Percentiles rank a stretch among this genome's conserved stretches.
Evolutionary conservation across 306 rosid genomes (phyloP).

Genomic region (Macrotyloma uniflorum): DNA sequence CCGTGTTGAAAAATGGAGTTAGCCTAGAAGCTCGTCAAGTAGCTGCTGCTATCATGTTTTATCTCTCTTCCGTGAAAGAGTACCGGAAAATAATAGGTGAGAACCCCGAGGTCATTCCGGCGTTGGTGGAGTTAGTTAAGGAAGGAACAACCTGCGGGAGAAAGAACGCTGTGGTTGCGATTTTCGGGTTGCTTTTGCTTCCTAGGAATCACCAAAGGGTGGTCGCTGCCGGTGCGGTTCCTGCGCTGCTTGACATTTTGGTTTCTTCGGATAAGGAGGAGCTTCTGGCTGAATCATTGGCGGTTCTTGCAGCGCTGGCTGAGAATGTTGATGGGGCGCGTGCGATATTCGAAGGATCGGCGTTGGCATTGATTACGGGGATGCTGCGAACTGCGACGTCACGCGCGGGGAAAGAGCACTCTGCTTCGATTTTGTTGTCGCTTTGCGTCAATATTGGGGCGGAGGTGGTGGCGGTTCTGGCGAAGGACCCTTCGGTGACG

Average conservation of each 20-base stretch:
- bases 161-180: conserved; percentile 75
- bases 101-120: conserved; percentile 51
- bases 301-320: conserved; percentile 63
- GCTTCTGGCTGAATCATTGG: conserved; percentile 56
- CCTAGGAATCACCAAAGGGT: conserved; percentile 58
- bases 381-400: conserved; percentile 41
- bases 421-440: conserved; percentile 60
- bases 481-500: conserved; percentile 54
- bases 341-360: conserved; percentile 41
- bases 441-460: conserved; percentile 61
- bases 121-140: conserved; percentile 56
- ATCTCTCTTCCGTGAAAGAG: conserved; percentile 64
- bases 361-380: conserved; percentile 42
- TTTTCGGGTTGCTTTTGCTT: conserved; percentile 61
- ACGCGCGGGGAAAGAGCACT: conserved; percentile 59
- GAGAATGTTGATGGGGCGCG: conserved; percentile 63
- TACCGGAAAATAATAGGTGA: conserved; percentile 66
- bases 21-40: conserved; percentile 60
- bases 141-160: conserved; percentile 71
- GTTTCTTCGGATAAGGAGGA: conserved; percentile 52
- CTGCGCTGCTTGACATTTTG: conserved; percentile 51
- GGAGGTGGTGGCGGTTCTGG: conserved; percentile 57
- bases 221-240: conserved; percentile 56
- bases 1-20: conserved; percentile 54
- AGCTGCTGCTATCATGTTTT: conserved; percentile 72